Evolutionary conservation across 1,284 basidiomycete species (phyloP).

Genomic region (Papiliotrema nemorosa): DNA sequence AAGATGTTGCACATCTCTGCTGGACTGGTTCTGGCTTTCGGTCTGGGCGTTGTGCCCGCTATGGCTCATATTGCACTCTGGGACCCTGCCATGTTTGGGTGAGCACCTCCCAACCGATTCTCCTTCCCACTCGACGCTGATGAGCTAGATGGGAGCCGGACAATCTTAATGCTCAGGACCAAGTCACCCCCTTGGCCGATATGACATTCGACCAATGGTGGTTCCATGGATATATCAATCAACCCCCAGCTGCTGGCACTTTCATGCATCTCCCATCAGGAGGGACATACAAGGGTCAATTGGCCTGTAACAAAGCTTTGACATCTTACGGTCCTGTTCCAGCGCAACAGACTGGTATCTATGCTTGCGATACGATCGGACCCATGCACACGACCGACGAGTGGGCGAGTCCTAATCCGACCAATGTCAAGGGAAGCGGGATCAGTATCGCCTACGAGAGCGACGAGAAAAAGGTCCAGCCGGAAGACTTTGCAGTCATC

Average conservation of each 20-base stretch:
- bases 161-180: slow-evolving; percentile 40
- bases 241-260: slow-evolving; percentile 30
- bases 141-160: slow-evolving; percentile 26
- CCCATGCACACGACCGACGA: slow-evolving; percentile 38
- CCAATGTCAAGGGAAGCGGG: slow-evolving; percentile 38
- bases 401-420: slow-evolving; percentile 27
- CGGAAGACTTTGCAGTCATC: slow-evolving; percentile 40
- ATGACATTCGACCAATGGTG: slow-evolving; percentile 64
- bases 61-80: slow-evolving; percentile 39
- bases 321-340: slow-evolving; percentile 25
- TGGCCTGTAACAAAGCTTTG: slow-evolving; percentile 35
- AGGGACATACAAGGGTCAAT: slow-evolving; percentile 33
- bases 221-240: slow-evolving; percentile 53
- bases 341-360: slow-evolving; percentile 22
- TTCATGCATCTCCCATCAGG: slow-evolving; percentile 42
- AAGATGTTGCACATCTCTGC: background rate
- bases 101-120: slow-evolving; percentile 6
- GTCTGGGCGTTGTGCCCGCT: slow-evolving; percentile 6
- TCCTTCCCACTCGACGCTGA: background rate
- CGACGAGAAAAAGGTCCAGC: slow-evolving; percentile 31
- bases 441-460: slow-evolving; percentile 32
- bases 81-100: slow-evolving; percentile 44
- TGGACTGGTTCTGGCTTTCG: slow-evolving; percentile 3
- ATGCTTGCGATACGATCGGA: slow-evolving; percentile 27
- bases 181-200: slow-evolving; percentile 57